Conservation (phyloP, 768 basidiomycete genomes). For the Suillus ampliporus region DNA sequence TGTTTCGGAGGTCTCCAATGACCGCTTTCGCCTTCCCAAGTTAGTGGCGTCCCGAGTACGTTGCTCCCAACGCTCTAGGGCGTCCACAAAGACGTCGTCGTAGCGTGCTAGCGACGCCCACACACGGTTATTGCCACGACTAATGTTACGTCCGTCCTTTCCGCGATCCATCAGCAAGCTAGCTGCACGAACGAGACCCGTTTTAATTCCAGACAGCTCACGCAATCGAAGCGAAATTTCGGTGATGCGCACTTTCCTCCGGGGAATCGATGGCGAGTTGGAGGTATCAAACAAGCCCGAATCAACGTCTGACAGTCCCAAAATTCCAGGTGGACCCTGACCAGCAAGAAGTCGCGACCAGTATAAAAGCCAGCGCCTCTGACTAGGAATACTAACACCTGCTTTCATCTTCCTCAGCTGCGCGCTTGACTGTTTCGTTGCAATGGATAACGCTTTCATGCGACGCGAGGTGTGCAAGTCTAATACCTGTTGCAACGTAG, state of each 20-base stretch:
- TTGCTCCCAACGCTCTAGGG: conserved; percentile 66
- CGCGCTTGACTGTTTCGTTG: conserved; percentile 13
- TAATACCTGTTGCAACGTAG: conserved; percentile 60
- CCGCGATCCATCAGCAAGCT: conserved; percentile 57
- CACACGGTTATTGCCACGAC: conserved; percentile 46
- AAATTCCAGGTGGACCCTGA: conserved; percentile 58
- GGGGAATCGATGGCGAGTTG: neutral
- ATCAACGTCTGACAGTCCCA: conserved; percentile 35
- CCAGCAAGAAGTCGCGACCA: conserved; percentile 71
- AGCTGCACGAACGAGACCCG: conserved; percentile 60
- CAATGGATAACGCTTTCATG: conserved; percentile 53
- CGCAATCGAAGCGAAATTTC: conserved; percentile 64
- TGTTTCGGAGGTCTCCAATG: conserved; percentile 32
- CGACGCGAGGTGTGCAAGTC: conserved; percentile 72
- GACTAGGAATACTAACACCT: conserved; percentile 84
- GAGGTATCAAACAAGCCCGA: conserved; percentile 14
- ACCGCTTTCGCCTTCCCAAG: conserved; percentile 43
- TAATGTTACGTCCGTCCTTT: conserved; percentile 39
- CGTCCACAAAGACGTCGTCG: conserved; percentile 68
- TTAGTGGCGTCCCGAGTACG: conserved; percentile 48
- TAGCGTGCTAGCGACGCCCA: conserved; percentile 87
- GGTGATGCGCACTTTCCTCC: conserved; percentile 59
- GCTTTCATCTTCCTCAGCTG: conserved; percentile 41
- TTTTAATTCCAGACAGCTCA: conserved; percentile 56
- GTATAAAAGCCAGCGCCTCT: conserved; percentile 79